Conservation (phyloP, 768 basidiomycete genomes). For the Pleurotus sapidus region DNA sequence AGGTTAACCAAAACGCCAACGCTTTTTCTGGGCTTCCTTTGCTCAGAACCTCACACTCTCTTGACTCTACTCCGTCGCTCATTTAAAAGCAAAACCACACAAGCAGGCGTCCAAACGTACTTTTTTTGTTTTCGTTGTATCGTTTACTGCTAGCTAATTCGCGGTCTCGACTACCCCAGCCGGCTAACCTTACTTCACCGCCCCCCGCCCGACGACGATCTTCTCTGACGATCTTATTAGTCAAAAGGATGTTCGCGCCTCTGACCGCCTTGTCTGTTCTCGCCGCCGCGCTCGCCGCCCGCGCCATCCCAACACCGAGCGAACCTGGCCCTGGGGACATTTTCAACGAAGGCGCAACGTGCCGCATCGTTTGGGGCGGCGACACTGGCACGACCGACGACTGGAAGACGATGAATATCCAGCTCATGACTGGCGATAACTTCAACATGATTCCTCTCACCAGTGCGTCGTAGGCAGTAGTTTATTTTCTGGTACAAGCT, state of each 20-base stretch:
- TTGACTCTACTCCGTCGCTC: conserved; percentile 1
- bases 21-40: conserved; percentile 2
- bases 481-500: neutral
- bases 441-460: conserved; percentile 63
- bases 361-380: conserved; percentile 55
- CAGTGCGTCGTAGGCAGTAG: conserved; percentile 38
- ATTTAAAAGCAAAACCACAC: neutral
- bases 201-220: neutral
- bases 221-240: conserved; percentile 1
- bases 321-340: conserved; percentile 57
- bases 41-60: conserved; percentile 6
- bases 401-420: conserved; percentile 73
- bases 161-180: neutral
- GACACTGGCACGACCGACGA: conserved; percentile 47
- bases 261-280: conserved; percentile 35
- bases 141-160: neutral
- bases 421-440: conserved; percentile 82
- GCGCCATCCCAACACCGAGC: conserved; percentile 57
- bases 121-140: neutral
- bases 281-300: conserved; percentile 35
- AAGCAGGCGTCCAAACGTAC: neutral
- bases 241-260: conserved; percentile 33
- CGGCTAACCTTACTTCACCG: neutral
- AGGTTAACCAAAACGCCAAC: conserved; percentile 5
- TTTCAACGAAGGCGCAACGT: conserved; percentile 56